Evolutionary conservation across 1,284 basidiomycete species (phyloP).

Genomic region (Malassezia equina): DNA sequence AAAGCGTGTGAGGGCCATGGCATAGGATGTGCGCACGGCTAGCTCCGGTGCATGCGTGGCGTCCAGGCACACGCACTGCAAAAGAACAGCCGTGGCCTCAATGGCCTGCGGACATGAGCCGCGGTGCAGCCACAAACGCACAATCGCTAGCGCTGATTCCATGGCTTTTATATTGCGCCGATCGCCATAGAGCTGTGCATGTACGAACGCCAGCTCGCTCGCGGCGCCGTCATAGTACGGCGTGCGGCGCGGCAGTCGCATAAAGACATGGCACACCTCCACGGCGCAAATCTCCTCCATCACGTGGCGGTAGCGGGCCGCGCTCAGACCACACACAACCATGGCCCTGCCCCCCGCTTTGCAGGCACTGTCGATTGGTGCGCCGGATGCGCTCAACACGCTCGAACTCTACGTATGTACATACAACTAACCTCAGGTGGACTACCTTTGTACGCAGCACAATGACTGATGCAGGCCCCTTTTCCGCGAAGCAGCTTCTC

Average conservation of each 20-base stretch:
- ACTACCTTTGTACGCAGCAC: constrained; percentile 21
- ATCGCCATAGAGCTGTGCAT: constrained; percentile 4
- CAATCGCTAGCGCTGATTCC: constrained; percentile 18
- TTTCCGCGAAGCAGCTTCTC: constrained; percentile 51
- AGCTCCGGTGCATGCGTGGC: constrained; percentile 18
- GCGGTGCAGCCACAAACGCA: constrained; percentile 39
- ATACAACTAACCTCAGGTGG: constrained; percentile 8
- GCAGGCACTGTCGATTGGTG: constrained; percentile 63
- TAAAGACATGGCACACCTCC: neutral
- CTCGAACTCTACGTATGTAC: constrained; percentile 62
- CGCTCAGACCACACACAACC: neutral
- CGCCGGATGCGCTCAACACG: constrained; percentile 61
- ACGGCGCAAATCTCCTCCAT: neutral
- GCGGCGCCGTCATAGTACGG: constrained; percentile 9
- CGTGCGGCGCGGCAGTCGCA: constrained; percentile 16
- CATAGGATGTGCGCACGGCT: constrained; percentile 26
- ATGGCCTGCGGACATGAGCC: constrained; percentile 39
- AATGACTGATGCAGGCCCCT: constrained; percentile 70
- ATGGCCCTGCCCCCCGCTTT: constrained; percentile 79
- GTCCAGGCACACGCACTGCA: constrained; percentile 31
- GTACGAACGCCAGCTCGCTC: constrained; percentile 10
- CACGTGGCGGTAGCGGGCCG: constrained; percentile 8
- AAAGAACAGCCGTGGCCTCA: constrained; percentile 35
- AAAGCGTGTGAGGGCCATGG: constrained; percentile 51
- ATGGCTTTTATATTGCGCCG: neutral